Base-by-base conservation (phyloP, 495 filamentous ascomycete species). In the Chaetomium cochliodes region DNA sequence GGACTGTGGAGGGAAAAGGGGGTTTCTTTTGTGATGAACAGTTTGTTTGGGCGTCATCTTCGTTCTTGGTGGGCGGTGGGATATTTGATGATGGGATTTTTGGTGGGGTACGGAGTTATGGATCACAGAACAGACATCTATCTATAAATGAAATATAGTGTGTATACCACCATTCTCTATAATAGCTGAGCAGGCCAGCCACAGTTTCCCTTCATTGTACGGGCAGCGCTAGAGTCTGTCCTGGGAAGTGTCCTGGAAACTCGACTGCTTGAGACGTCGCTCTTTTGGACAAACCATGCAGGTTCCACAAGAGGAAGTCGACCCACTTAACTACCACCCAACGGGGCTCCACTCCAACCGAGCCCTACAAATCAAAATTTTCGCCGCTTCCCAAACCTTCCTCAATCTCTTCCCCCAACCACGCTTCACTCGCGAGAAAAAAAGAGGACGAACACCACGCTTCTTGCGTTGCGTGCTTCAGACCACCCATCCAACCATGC, bases 331-430 rank as follows among this genome's bases (percentile, higher is more conserved):
- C n/a, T n/a, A n/a, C 49, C 49, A 52, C 26, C 51, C 25, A 26
- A 5, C 25, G 16, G 28, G 8, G 51, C 51, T 23, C 51, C 26
- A 54, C 51, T 33, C 8, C n/a, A 23, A 25, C 8, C n/a, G n/a
- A 25, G 28, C 46, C 55, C 55, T 59, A 59, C 63, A 60, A 65
- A 64, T 41, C 23, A 28, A 53, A 60, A 47, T 44, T 56, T 60
- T 65, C 53, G 18, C 53, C 30, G 4, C 33, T 11, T 30, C 33
- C 28, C 20, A 7, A 13, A 39, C 6, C 16, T 41, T 16, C 20
- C 11, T 3, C 33, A 6, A 22, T 42, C 28, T 12, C 22, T n/a
- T 41, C 18, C 53, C 54, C 18, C 54, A 41, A 57, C 33, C 30
- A 57, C 12, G 12, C 7, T 57, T 39, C 54, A 23, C n/a, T 30